Percentiles rank a stretch among this genome's conserved stretches.
phyloP scores from a whole-genome alignment of 371 early-diverging fungal species.

The Rhizopus delemar region DNA sequence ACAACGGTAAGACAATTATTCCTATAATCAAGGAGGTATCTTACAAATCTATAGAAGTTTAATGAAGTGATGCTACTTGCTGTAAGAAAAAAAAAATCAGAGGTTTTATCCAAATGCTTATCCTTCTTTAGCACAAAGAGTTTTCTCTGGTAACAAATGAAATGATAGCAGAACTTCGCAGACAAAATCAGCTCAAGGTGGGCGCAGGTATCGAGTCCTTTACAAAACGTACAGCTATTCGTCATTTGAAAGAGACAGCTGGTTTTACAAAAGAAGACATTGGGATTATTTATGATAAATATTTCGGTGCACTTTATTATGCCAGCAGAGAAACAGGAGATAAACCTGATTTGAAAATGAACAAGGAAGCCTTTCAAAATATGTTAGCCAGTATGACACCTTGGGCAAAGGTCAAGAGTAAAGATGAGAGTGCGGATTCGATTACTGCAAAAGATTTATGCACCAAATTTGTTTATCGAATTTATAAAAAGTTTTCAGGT shows the following conservation, averaged over 20 bases:
- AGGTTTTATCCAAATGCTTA: not conserved
- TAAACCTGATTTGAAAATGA: conserved; percentile 35
- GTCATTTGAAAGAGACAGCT: conserved; percentile 74
- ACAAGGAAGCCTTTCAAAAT: conserved; percentile 34
- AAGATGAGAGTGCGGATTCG: conserved; percentile 16
- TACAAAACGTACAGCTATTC: conserved; percentile 84
- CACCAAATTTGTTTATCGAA: conserved; percentile 36
- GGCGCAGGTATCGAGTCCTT: conserved; percentile 92
- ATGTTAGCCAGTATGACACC: conserved; percentile 38
- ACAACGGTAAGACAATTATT: conserved; percentile 46
- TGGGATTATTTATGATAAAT: conserved; percentile 87
- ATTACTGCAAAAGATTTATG: conserved; percentile 14
- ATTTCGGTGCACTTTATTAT: conserved; percentile 82
- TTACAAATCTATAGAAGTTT: conserved; percentile 59
- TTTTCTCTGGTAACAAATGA: conserved; percentile 83
- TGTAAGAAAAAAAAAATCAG: conserved; percentile 14
- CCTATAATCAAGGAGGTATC: not conserved
- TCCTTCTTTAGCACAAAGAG: conserved; percentile 65
- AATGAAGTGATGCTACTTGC: conserved; percentile 89
- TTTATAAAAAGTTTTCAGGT: conserved; percentile 52
- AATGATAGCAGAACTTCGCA: conserved; percentile 78
- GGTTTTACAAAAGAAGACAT: conserved; percentile 86
- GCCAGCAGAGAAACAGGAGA: conserved; percentile 38
- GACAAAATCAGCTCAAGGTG: conserved; percentile 86
- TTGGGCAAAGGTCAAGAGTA: conserved; percentile 37